Conservation (phyloP, 2,329 filamentous ascomycete genomes). For the Pseudocercospora macadamiae region DNA sequence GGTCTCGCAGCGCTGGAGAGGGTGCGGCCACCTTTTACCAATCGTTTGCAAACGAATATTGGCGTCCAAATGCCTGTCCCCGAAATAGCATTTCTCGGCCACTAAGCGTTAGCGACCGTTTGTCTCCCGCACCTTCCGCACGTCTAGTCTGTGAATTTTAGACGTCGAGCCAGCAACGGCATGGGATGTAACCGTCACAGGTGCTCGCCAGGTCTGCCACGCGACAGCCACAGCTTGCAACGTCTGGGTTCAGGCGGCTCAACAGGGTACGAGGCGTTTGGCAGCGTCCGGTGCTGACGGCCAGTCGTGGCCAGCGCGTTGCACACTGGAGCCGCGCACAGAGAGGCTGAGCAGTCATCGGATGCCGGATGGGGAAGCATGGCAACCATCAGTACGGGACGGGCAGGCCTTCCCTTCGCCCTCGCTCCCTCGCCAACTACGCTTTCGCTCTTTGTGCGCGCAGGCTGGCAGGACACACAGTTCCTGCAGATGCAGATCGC, state of each 20-base stretch:
- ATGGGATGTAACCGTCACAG: slow-evolving; percentile 2
- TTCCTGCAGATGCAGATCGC: slow-evolving; percentile 25
- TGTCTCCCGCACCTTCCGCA: slow-evolving; percentile 1
- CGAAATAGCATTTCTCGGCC: background rate
- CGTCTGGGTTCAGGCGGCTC: background rate
- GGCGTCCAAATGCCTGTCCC: background rate
- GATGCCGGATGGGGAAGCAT: slow-evolving; percentile 5
- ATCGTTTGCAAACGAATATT: background rate
- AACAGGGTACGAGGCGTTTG: background rate
- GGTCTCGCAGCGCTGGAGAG: background rate
- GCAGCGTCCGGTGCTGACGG: background rate
- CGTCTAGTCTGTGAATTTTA: background rate
- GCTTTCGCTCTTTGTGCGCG: background rate
- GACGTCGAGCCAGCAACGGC: background rate
- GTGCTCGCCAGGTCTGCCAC: slow-evolving; percentile 8
- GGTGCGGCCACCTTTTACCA: background rate
- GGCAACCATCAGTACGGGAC: background rate
- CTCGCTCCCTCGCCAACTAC: background rate
- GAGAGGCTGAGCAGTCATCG: slow-evolving; percentile 1
- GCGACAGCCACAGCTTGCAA: slow-evolving; percentile 14
- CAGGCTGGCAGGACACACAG: background rate
- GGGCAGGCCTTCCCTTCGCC: background rate
- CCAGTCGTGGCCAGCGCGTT: slow-evolving; percentile 4
- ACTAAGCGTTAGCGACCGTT: too few relatives aligned
- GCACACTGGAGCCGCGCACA: background rate